Conservation (phyloP, 345 rosid genomes). For the Moricandia arvensis region DNA sequence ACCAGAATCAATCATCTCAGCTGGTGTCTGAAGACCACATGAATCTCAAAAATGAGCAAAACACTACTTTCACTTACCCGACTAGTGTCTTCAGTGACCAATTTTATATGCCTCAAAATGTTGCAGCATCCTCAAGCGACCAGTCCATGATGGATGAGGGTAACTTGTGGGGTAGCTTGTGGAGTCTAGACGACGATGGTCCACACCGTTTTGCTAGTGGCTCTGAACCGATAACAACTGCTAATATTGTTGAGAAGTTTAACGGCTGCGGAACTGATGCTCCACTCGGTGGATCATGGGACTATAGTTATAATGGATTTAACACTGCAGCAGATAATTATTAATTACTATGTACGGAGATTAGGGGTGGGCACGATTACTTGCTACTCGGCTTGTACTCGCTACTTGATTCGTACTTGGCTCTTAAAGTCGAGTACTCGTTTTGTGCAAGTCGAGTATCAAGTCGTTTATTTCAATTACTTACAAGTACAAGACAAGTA, state of each 20-base stretch:
- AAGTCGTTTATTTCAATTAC: too few species aligned
- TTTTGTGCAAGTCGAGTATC: too few species aligned
- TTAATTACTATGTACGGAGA: conserved; percentile 18
- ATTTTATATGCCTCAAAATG: conserved; percentile 38
- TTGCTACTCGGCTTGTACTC: too few species aligned
- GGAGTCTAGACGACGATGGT: conserved; percentile 47
- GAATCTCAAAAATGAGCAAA: conserved; percentile 15
- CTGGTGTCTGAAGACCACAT: conserved; percentile 17
- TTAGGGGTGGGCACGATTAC: too few species aligned
- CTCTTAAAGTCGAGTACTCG: too few species aligned
- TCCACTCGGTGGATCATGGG: conserved; percentile 29
- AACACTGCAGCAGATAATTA: conserved; percentile 43
- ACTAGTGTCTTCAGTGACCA: conserved; percentile 17
- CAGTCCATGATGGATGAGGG: conserved; percentile 38
- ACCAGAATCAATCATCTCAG: conserved; percentile 1
- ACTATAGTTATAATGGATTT: conserved; percentile 25
- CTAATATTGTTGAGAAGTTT: conserved; percentile 34
- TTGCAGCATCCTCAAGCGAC: conserved; percentile 32
- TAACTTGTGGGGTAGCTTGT: conserved; percentile 49
- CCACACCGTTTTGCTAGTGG: conserved; percentile 24
- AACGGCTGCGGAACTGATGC: conserved; percentile 2
- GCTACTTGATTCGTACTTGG: too few species aligned
- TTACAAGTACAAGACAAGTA: too few species aligned
- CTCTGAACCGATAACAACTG: not conserved
- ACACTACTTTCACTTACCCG: conserved; percentile 25